Evolutionary conservation across 2,329 filamentous ascomycete genomes (phyloP).

Genomic region (Neonectria hederae): DNA sequence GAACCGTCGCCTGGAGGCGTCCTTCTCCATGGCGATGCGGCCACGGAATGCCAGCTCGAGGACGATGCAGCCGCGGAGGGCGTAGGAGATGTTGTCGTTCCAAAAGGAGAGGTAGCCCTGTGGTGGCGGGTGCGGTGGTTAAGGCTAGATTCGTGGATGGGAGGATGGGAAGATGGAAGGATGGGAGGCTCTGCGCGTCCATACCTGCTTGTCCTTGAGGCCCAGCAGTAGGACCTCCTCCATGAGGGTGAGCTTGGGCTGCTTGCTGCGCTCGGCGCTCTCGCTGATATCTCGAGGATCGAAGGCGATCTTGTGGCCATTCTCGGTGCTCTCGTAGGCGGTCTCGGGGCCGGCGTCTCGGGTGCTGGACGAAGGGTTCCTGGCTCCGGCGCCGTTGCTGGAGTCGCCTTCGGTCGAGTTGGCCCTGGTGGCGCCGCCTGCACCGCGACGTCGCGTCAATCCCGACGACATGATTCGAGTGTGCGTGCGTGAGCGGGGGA

Average conservation of each 20-base stretch:
- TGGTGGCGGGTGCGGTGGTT: slow-evolving; percentile 8
- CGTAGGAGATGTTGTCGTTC: slow-evolving; percentile 99
- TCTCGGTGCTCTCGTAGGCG: slow-evolving; percentile 90
- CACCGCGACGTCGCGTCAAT: slow-evolving; percentile 74
- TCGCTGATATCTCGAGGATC: slow-evolving; percentile 98
- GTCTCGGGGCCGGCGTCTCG: slow-evolving; percentile 73
- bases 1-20: slow-evolving; percentile 89
- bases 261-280: slow-evolving; percentile 94
- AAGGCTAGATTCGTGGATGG: slow-evolving; percentile 6
- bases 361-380: slow-evolving; percentile 65
- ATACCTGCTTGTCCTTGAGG: slow-evolving; percentile 97
- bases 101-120: slow-evolving; percentile 99
- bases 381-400: slow-evolving; percentile 60
- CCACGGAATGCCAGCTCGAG: slow-evolving; percentile 96
- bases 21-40: slow-evolving; percentile 98
- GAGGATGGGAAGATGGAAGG: slow-evolving; percentile 1
- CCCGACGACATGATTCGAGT: slow-evolving; percentile 53
- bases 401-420: slow-evolving; percentile 64
- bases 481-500: slow-evolving; percentile 2
- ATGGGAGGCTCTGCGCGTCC: slow-evolving; percentile 5
- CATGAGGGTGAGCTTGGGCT: slow-evolving; percentile 98
- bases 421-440: slow-evolving; percentile 73
- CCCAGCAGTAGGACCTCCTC: slow-evolving; percentile 96
- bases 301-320: slow-evolving; percentile 98
- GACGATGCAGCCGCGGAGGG: slow-evolving; percentile 95